Conservation (phyloP, 2,329 filamentous ascomycete species). For the Scedosporium minutisporum region DNA sequence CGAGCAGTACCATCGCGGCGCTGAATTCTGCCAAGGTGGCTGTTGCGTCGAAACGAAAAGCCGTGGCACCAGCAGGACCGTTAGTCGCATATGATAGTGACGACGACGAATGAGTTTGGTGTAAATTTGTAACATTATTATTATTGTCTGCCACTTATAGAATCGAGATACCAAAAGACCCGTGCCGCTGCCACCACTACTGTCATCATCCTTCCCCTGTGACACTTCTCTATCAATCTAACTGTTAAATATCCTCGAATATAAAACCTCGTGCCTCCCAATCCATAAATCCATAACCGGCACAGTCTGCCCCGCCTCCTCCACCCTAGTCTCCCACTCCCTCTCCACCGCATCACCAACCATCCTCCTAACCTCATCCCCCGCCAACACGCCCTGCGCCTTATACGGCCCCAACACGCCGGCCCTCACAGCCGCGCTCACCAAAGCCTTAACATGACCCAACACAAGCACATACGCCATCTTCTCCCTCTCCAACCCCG, state of each 20-base stretch:
- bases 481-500: slow-evolving; percentile 51
- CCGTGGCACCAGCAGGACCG: slow-evolving; percentile 50
- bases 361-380: slow-evolving; percentile 43
- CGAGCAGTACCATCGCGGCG: slow-evolving; percentile 70
- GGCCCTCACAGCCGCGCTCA: slow-evolving; percentile 68
- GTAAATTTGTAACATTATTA: background rate
- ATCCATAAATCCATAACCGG: slow-evolving; percentile 77
- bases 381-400: slow-evolving; percentile 63
- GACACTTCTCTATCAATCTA: slow-evolving; percentile 21
- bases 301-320: slow-evolving; percentile 64
- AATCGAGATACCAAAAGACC: slow-evolving; percentile 3
- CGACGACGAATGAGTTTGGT: slow-evolving; percentile 31
- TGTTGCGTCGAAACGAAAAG: slow-evolving; percentile 44
- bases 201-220: slow-evolving; percentile 10
- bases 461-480: slow-evolving; percentile 68
- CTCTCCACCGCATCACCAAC: slow-evolving; percentile 49
- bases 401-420: slow-evolving; percentile 75
- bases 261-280: slow-evolving; percentile 71
- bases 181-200: slow-evolving; percentile 9
- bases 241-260: slow-evolving; percentile 81
- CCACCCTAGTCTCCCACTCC: slow-evolving; percentile 48
- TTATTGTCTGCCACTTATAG: slow-evolving; percentile 9
- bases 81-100: slow-evolving; percentile 87
- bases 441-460: slow-evolving; percentile 64
- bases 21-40: slow-evolving; percentile 51